Evolutionary conservation across 176 grass and related monocot genomes (phyloP), one percentile per base, ranked within the genome.

Genomic region (Bromus sterilis): DNA sequence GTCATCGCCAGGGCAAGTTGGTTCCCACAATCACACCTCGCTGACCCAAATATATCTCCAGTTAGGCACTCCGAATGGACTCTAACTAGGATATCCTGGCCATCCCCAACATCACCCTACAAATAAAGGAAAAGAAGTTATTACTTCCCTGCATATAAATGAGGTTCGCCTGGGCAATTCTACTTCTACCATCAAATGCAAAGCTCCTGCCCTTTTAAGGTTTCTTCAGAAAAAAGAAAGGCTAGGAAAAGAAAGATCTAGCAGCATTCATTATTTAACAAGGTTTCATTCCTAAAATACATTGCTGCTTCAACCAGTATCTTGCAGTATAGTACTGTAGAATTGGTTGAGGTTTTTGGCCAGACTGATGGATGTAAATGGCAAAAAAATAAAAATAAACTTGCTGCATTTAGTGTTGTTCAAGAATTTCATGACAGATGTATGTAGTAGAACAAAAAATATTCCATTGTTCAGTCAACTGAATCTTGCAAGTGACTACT

Each of bases 91-190:
- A 93, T 89, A 91, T 98, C 96, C 33, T 93, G 86, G 33, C 93
- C 96, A 80, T 98, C 90, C 48, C 96, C 96, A 78, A 98, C 94
- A 91, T 95, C 93, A 77, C 96, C 96, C 96, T 98, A 71, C 83
- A 70, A 66, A 85, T 56, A 39, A 36, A 36, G 53, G 55, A 57
- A 80, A 81, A 37, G 1, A 70, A 34, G 69, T 75, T 20, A 75
- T 51, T 32, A 49, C 11, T 72, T 7, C 25, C 40, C 14, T 71
- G 68, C 68, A 46, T 46, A 71, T 29, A 29, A 8, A 46, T 71
- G 24, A 40, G 29, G 29, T 3, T 71, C 4, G 7, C 24, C 6
- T 8, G 68, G 24, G 24, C 3, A 72, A 72, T 72, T 72, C 13
- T 46, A 72, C 68, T 71, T 71, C 68, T 72, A 20, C 68, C 16